Evolutionary conservation across 2,329 filamentous ascomycete species (phyloP).

Genomic region (Hymenoscyphus occultus): DNA sequence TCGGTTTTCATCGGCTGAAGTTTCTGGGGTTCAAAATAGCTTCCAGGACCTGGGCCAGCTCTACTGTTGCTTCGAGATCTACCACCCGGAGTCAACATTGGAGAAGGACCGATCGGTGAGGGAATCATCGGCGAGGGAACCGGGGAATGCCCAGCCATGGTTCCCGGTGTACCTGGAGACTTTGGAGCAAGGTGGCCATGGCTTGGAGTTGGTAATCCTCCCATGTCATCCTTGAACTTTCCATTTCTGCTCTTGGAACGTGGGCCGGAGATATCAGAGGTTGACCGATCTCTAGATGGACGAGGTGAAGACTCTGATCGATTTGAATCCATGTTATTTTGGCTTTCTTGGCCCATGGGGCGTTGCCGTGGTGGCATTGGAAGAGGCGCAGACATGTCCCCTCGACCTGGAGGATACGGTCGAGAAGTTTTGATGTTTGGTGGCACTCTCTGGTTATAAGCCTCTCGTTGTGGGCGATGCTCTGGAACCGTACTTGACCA

Average conservation of each 20-base stretch:
- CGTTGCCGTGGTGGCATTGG: constrained; percentile 25
- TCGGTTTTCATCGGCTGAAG: constrained; percentile 25
- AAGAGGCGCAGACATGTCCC: constrained; percentile 27
- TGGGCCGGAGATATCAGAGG: constrained; percentile 32
- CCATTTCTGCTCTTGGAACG: constrained; percentile 35
- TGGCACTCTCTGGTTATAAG: constrained; percentile 21
- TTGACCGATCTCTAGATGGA: constrained; percentile 33
- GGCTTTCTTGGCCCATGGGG: constrained; percentile 23
- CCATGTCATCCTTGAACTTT: constrained; percentile 33
- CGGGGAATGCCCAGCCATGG: constrained; percentile 21
- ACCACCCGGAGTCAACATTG: constrained; percentile 21
- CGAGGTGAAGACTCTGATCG: constrained; percentile 29
- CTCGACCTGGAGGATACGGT: constrained; percentile 28
- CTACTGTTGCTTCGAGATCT: constrained; percentile 33
- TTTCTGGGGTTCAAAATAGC: constrained; percentile 30
- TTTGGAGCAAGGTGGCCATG: constrained; percentile 24
- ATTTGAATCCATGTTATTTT: constrained; percentile 21
- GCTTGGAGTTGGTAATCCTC: constrained; percentile 26
- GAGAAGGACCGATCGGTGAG: constrained; percentile 15
- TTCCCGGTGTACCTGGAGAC: constrained; percentile 24
- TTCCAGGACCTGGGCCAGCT: constrained; percentile 17
- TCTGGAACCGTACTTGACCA: constrained; percentile 21
- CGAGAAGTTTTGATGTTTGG: constrained; percentile 25
- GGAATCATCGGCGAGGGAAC: constrained; percentile 27
- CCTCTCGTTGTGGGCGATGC: constrained; percentile 19